Evolutionary conservation across 2,329 filamentous ascomycete genomes (phyloP), one percentile per base, ranked within the genome.

Genomic region (Domatiomyces globalis): DNA sequence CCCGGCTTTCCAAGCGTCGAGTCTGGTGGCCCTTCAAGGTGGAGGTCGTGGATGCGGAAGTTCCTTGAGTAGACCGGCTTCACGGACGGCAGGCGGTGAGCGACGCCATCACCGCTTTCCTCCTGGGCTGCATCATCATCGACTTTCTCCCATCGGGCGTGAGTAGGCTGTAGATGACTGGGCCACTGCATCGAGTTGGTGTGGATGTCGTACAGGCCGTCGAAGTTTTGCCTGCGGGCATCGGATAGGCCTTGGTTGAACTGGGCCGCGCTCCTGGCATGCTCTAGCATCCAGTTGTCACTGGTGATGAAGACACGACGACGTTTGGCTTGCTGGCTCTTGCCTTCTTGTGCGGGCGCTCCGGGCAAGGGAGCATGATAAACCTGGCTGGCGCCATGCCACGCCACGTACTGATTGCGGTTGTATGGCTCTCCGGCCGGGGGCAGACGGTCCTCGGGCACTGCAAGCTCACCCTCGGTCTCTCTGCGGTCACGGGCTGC

Each of bases 391-490:
- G 92, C 92, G 48, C 92, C 92, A 66, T 95, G 89, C 92, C 92
- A 98, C 25, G 92, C 92, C 25, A 98, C 92, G 64, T 95, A 98
- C 66, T 95, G 89, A 65, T 98, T 98, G 71, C 90, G 88, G 74
- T 98, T 95, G 75, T 98, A 98, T n/a, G 82, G 76, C 65, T 94
- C 84, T 42, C 84, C 85, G n/a, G 76, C 73, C 7, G 78, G 77
- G 22, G 88, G 78, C 43, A 89, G 77, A 54, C 76, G 77, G 67
- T 98, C 92, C 54, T 88, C 84, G 0, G 90, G 90, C 63, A 96
- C 92, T 17, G 89, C 92, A 20, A 96, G 66, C 65, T 94, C 87
- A 57, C 92, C 92, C 66, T 95, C 90, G 2, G 87, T 77, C 22
- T 82, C 82, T 19, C 89, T 90, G 49, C 86, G 81, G 47, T 82